phyloP scores from a whole-genome alignment of 1,139 yeast genomes.

The Sugiyamaella grinbergsii region DNA sequence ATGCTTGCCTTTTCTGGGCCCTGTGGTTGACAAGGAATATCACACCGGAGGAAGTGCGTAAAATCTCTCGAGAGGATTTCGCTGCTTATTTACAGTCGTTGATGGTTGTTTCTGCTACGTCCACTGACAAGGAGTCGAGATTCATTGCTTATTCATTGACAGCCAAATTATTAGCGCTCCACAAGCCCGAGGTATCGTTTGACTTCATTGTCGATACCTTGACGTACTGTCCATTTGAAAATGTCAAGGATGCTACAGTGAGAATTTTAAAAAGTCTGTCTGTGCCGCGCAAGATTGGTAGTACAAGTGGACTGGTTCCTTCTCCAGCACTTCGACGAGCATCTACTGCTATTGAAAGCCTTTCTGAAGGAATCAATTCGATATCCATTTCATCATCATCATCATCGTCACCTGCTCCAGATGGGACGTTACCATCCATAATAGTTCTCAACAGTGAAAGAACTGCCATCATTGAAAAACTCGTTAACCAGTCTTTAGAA shows the following conservation, averaged over 20 bases:
- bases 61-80: slow-evolving; percentile 35
- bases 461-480: slow-evolving; percentile 46
- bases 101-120: slow-evolving; percentile 44
- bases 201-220: slow-evolving; percentile 67
- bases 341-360: slow-evolving; percentile 16
- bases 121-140: slow-evolving; percentile 35
- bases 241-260: slow-evolving; percentile 59
- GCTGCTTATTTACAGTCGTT: slow-evolving; percentile 52
- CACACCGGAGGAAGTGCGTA: slow-evolving; percentile 38
- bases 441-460: slow-evolving; percentile 46
- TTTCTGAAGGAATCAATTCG: slow-evolving; percentile 18
- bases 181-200: slow-evolving; percentile 60
- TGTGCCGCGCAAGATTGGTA: slow-evolving; percentile 8
- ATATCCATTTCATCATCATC: background rate
- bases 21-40: slow-evolving; percentile 45
- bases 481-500: slow-evolving; percentile 45
- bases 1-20: slow-evolving; percentile 48
- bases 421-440: slow-evolving; percentile 36
- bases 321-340: slow-evolving; percentile 17
- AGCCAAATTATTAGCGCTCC: slow-evolving; percentile 49
- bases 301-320: background rate
- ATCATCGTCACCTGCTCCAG: background rate
- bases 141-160: slow-evolving; percentile 39
- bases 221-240: slow-evolving; percentile 65
- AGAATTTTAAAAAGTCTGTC: slow-evolving; percentile 66